Evolutionary conservation across 2,329 filamentous ascomycete species (phyloP).

Genomic region (Penicillium corylophilum): DNA sequence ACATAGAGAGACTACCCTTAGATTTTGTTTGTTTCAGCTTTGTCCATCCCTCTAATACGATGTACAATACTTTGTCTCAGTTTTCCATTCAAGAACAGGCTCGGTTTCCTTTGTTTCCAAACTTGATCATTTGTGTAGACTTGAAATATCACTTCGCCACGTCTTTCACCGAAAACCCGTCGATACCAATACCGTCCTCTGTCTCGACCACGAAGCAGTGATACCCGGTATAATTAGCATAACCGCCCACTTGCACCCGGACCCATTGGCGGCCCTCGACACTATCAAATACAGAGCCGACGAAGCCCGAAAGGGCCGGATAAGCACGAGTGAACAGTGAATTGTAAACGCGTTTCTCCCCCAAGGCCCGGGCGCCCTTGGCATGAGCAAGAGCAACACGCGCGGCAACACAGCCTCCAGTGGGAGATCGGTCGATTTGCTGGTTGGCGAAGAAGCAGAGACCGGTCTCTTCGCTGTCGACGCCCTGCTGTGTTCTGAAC

Average conservation of each 20-base stretch:
- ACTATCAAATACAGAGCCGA: slow-evolving; percentile 10
- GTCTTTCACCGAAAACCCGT: slow-evolving; percentile 13
- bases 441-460: slow-evolving; percentile 49
- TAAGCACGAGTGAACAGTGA: slow-evolving; percentile 30
- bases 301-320: slow-evolving; percentile 12
- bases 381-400: slow-evolving; percentile 38
- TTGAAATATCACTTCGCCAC: not conserved
- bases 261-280: not conserved
- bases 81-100: slow-evolving; percentile 23
- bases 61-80: slow-evolving; percentile 29
- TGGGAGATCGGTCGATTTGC: slow-evolving; percentile 49
- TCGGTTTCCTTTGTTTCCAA: slow-evolving; percentile 19
- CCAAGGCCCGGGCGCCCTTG: slow-evolving; percentile 22
- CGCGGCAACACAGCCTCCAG: slow-evolving; percentile 40
- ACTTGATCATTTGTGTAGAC: not conserved
- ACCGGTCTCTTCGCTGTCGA: slow-evolving; percentile 40
- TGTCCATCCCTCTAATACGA: slow-evolving; percentile 26
- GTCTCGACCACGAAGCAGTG: slow-evolving; percentile 14
- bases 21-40: slow-evolving; percentile 24
- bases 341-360: slow-evolving; percentile 36
- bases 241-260: slow-evolving; percentile 9
- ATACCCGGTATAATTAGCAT: slow-evolving; percentile 16
- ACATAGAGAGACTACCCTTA: slow-evolving; percentile 28
- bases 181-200: slow-evolving; percentile 12
- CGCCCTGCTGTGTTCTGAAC: slow-evolving; percentile 16